Percentiles rank a stretch among this genome's conserved stretches.
Conservation (phyloP, 371 early-diverging fungal genomes). For the Lichtheimia ramosa region DNA sequence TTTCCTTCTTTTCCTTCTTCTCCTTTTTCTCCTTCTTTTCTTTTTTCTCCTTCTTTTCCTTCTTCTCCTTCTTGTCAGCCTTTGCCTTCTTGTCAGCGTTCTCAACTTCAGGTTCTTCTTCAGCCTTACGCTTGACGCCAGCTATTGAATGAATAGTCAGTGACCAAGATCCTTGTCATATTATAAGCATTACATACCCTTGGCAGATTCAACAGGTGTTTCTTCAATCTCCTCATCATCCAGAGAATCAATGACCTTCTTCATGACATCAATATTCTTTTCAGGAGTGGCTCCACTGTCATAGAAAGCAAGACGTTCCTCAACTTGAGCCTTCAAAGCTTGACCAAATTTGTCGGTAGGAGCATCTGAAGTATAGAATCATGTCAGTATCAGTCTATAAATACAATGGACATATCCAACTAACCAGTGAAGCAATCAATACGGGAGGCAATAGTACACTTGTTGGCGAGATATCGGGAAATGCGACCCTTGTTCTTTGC, state of each 20-base stretch:
- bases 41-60: conserved; percentile 59
- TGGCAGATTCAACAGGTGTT: conserved; percentile 29
- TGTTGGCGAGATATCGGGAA: conserved; percentile 98
- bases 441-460: conserved; percentile 95
- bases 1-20: conserved; percentile 24
- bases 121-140: conserved; percentile 11
- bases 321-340: conserved; percentile 94
- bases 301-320: conserved; percentile 93
- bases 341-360: conserved; percentile 94
- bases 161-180: conserved; percentile 8
- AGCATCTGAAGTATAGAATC: conserved; percentile 33
- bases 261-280: conserved; percentile 95
- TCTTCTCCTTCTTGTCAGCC: conserved; percentile 51
- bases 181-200: conserved; percentile 5
- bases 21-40: conserved; percentile 58
- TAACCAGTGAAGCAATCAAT: conserved; percentile 93
- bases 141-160: conserved; percentile 5
- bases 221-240: conserved; percentile 48
- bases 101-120: conserved; percentile 2
- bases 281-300: conserved; percentile 86
- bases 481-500: conserved; percentile 98
- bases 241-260: conserved; percentile 77
- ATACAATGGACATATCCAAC: background rate
- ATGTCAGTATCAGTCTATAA: conserved; percentile 11
- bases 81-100: conserved; percentile 57